Base-by-base conservation (phyloP, 2,329 filamentous ascomycete species). In the Phialocephala sp. region DNA sequence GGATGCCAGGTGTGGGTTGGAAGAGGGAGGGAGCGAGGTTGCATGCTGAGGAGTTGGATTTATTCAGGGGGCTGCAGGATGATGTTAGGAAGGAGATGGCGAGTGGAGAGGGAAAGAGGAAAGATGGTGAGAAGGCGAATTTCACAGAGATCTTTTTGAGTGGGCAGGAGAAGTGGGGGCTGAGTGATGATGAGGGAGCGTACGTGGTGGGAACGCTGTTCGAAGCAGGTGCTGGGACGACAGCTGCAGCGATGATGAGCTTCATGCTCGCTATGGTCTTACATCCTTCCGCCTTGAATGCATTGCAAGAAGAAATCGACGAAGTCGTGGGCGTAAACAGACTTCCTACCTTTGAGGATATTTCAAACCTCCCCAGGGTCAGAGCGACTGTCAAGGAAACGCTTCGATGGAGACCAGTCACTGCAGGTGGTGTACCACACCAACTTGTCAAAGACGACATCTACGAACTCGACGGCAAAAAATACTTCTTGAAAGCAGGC, bases 381-480 rank as follows among this genome's bases (percentile, higher is more conserved):
- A 77, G 81, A 57, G 76, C 76, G 37, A 74, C 84, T 15, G 71
- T 85, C n/a, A 78, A 83, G 64, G 83, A 85, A 68, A 77, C 78
- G 2, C 72, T 80, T 35, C 77, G 83, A 15, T 82, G 79, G 78
- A 76, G 76, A 35, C 82, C 82, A 1, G 75, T 83, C 4, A 79
- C 78, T 2, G 80, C 82, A 0, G 74, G 83, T 4, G 83, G 82
- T 3, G 81, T 88, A 37, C 85, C 86, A 1, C 85, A 88, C 72
- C 79, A 77, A 56, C 78, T 84, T 14, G 78, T 81, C 2, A 75
- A 81, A 57, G 85, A 88, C 59, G 86, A 88, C 63, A 77, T 81
- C 15, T 88, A 87, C 47, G 67, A 70, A 2, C 8, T 50, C 4
- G 45, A 50, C 24, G 45, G 20, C 4, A 50, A 50, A 6, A 60